Evolutionary conservation across 1,139 yeast species (phyloP), one percentile per base, ranked within the genome.

Genomic region (Hyphopichia burtonii): DNA sequence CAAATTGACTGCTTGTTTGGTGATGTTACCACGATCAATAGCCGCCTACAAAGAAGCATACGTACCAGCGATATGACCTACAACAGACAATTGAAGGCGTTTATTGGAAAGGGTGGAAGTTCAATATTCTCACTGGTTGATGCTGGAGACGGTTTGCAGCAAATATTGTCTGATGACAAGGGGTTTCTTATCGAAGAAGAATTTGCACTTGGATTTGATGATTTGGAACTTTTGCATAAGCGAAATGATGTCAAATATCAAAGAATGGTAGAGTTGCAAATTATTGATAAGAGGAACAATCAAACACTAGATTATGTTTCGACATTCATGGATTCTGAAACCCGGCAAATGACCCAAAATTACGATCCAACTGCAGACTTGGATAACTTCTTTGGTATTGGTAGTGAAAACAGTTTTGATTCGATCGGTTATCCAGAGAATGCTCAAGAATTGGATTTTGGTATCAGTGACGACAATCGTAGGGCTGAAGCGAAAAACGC

Each of bases 1-100:
- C 78, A 82, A 52, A 68, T 76, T 0, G 70, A 70, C 4, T 75
- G 69, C 48, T 66, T 79, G 43, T 62, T 59, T 39, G 59, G 61
- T 45, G 80, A 75, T 41, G 42, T 65, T 8, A 51, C 55, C 1
- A 47, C 54, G 22, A 48, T 62, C 12, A 61, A 63, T 38, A 53
- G 60, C 4, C 55, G 61, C 37, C 47, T 71, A 14, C 62, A 54
- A 35, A 53, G 58, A 34, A 58, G 58, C 6, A 37, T 50, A 34
- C 38, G 43, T 4, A 35, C 44, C 15, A 44, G 36, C 32, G 46
- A 37, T 17, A 34, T 40, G 36, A 40, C 22, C 30, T 31, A 31
- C 15, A 31, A 31, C 11, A 5, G 14, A 5, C 11, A 14, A 8
- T 16, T 14, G 18, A 31, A 31, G 18, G 16, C 33, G 4, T 7